Evolutionary conservation across 495 filamentous ascomycete species (phyloP).

Genomic region (Neohortaea acidophila): DNA sequence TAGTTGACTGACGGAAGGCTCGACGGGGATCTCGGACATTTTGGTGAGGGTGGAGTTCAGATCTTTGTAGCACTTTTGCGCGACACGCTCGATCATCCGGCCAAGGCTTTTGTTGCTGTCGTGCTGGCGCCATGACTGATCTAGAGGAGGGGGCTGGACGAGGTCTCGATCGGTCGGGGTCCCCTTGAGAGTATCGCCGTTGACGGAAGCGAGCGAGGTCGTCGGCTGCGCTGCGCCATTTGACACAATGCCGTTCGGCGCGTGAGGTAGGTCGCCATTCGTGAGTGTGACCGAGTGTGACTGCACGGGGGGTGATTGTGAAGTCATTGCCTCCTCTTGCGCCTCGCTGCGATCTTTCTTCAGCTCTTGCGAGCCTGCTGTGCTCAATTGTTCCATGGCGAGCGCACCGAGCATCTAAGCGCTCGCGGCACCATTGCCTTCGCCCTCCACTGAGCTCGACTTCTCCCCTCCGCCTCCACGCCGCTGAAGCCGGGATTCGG

Average conservation of each 20-base stretch:
- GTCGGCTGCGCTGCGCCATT: constrained; percentile 4
- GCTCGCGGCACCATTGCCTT: constrained; percentile 14
- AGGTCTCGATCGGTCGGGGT: constrained; percentile 1
- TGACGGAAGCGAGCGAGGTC: not conserved
- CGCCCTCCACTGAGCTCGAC: constrained; percentile 11
- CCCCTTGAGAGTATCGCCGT: constrained; percentile 4
- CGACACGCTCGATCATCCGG: constrained; percentile 52
- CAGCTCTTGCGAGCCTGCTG: constrained; percentile 16
- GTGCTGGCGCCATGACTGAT: constrained; percentile 12
- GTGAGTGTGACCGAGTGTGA: not conserved
- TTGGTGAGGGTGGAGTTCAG: constrained; percentile 54
- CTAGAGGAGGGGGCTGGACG: constrained; percentile 9
- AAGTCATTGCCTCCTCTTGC: constrained; percentile 1
- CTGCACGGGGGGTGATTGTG: not conserved
- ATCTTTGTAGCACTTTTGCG: constrained; percentile 66
- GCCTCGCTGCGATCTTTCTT: constrained; percentile 15
- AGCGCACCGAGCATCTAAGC: constrained; percentile 28
- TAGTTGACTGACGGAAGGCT: constrained; percentile 22
- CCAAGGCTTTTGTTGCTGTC: constrained; percentile 13
- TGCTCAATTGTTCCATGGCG: constrained; percentile 23
- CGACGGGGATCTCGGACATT: constrained; percentile 37
- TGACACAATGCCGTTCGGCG: constrained; percentile 1
- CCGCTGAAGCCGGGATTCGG: no score
- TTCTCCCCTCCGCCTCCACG: constrained; percentile 13
- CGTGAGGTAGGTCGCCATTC: not conserved